A percentile compares a stretch with the other conserved stretches of the same genome.
These are phyloP conservation scores for Dictyostelium intermedium DNA, from an alignment of 78 protist species.

Conservation along the genomic window DNA sequence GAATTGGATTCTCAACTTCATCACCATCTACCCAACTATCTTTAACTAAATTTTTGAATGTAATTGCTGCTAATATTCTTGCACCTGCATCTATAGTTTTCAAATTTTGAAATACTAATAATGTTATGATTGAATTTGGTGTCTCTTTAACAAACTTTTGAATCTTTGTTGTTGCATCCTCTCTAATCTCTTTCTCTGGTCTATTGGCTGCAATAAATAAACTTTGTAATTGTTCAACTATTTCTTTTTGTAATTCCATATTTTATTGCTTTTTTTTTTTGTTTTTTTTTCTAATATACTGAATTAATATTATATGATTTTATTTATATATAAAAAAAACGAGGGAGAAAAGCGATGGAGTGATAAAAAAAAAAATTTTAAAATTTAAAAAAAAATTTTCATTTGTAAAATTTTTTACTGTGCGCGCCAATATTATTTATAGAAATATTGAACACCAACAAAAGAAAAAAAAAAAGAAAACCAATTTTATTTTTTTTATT, in stretches of 20 bases:
- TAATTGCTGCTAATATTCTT: not conserved
- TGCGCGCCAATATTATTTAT: not conserved
- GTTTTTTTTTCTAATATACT: not conserved
- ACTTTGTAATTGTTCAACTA: not conserved
- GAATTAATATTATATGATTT: no score
- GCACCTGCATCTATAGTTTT: not conserved
- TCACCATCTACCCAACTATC: constrained; percentile 39
- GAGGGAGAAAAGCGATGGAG: not conserved
- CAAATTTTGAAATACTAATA: not conserved
- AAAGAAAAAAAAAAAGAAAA: not conserved
- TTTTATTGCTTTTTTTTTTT: not conserved
- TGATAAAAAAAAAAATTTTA: not conserved
- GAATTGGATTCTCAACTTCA: constrained; percentile 27
- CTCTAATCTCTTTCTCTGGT: not conserved
- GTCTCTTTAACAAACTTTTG: not conserved
- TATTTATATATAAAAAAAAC: not conserved
- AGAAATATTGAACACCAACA: not conserved
- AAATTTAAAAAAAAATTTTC: not conserved
- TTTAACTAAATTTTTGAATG: constrained; percentile 62
- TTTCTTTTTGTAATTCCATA: constrained; percentile 5
- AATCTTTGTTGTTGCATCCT: constrained; percentile 4
- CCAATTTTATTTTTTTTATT: not conserved
- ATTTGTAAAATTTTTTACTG: not conserved
- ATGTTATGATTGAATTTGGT: not conserved
- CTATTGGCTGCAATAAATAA: not conserved